A percentile compares a stretch with the other conserved stretches of the same genome.
phyloP scores from a whole-genome alignment of 2,329 filamentous ascomycete species.

The Aspergillus hortae region DNA sequence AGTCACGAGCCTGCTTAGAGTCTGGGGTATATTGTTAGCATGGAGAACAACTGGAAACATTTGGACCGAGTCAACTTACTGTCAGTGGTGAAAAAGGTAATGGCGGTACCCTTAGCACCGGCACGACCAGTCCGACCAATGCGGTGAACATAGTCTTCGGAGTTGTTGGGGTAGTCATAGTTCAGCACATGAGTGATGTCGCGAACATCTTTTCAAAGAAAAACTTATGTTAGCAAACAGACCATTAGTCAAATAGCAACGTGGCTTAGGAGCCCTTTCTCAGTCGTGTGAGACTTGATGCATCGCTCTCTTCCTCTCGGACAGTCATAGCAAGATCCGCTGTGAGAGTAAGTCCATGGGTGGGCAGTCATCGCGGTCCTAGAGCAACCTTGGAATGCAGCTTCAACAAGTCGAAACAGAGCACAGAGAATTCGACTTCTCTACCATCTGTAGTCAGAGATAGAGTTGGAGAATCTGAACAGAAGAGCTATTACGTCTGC shows the following conservation, averaged over 20 bases:
- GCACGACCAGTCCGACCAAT: constrained; percentile 67
- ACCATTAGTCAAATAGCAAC: constrained; percentile 46
- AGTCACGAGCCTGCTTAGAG: constrained; percentile 93
- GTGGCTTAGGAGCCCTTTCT: constrained; percentile 50
- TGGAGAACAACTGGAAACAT: background rate
- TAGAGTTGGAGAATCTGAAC: constrained; percentile 70
- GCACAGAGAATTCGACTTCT: constrained; percentile 67
- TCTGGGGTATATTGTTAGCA: constrained; percentile 48
- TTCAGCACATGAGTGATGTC: constrained; percentile 99
- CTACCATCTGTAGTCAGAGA: constrained; percentile 59
- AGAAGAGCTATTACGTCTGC: constrained; percentile 57
- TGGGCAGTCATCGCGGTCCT: constrained; percentile 60
- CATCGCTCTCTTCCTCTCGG: constrained; percentile 58
- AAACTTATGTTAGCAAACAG: constrained; percentile 71
- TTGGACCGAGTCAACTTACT: constrained; percentile 62
- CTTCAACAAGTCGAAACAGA: constrained; percentile 61
- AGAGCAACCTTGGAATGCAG: constrained; percentile 67
- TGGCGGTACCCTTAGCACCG: constrained; percentile 90
- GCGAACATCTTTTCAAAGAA: constrained; percentile 84
- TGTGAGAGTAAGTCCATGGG: constrained; percentile 48
- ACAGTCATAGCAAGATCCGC: constrained; percentile 39
- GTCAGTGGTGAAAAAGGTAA: constrained; percentile 98
- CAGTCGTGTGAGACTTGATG: constrained; percentile 60
- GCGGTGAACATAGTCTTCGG: constrained; percentile 67
- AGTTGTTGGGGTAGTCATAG: constrained; percentile 99